Evolutionary conservation across 306 rosid genomes (phyloP), one percentile per base, ranked within the genome.

Genomic region (Sicyos baderoa): DNA sequence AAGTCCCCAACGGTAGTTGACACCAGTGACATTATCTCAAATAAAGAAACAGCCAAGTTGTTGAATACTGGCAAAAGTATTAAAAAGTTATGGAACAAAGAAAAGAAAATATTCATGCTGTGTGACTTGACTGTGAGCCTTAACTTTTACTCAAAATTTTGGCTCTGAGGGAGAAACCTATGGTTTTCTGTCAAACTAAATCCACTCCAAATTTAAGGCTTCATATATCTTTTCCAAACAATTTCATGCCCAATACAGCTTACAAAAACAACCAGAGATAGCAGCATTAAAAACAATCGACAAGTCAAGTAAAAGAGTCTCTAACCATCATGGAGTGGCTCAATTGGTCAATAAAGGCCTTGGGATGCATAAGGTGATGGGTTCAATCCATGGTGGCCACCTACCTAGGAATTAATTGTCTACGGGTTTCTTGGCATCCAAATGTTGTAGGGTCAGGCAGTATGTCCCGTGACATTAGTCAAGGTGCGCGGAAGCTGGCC

Each of bases 1-100:
- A 62, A 63, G 44, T 63, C 69, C 15, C 14, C 27, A 62, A 40
- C 23, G 47, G 51, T 62, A 49, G 12, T 35, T n/a, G 67, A 35
- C 47, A 61, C 25, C 48, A 17, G 14, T 17, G 48, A 37, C 16
- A 9, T n/a, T n/a, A 48, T 62, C 68, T 18, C 15, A 62, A 62
- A 62, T 62, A 62, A 62, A 18, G 9, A 40, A 29, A 29, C 35
- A 29, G 17, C 66, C 47, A 16, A 29, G 27, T 62, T 37, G 50
- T 5, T 23, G 40, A 14, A 32, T 10, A n/a, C 10, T 61, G 44
- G 49, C 49, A 32, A 16, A 37, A 17, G 14, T 15, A 27, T 15
- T 27, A 29, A 29, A 29, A 29, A 29, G 21, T 29, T 3, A 6
- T 6, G 65, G 45, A 2, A 59, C 45, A 59, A 60, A 60, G 47